Conservation (phyloP, 805 yeast species). For the Candida hungchunana region DNA sequence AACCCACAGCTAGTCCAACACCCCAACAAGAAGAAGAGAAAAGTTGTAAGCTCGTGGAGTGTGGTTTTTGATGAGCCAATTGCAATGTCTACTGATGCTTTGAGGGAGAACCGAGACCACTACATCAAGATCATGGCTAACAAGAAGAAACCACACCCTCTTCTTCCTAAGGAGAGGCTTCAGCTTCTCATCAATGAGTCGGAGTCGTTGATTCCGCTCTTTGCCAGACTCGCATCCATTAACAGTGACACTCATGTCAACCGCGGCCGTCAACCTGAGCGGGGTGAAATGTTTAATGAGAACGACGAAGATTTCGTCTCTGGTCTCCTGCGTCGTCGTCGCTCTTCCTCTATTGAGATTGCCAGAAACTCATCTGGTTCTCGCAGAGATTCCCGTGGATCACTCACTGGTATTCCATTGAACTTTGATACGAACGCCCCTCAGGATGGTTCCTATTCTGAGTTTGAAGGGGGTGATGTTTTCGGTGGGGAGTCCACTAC, state of each 20-base stretch:
- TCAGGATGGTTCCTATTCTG: slow-evolving; percentile 5
- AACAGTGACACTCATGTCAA: neutral
- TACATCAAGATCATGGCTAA: slow-evolving; percentile 18
- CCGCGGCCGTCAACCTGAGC: slow-evolving; percentile 1
- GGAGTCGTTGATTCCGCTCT: no score
- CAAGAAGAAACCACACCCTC: no score
- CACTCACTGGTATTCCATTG: slow-evolving; percentile 19
- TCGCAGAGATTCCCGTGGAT: slow-evolving; percentile 24
- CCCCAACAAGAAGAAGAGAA: slow-evolving; percentile 8
- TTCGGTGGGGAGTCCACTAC: slow-evolving; percentile 5
- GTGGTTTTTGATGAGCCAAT: slow-evolving; percentile 18
- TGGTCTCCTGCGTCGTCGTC: slow-evolving; percentile 22
- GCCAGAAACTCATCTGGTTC: slow-evolving; percentile 22
- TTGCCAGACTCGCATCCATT: neutral
- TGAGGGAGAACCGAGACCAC: slow-evolving; percentile 23
- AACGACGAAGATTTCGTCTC: slow-evolving; percentile 24
- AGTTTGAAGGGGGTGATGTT: slow-evolving; percentile 3
- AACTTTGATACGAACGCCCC: slow-evolving; percentile 7
- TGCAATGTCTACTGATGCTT: slow-evolving; percentile 20
- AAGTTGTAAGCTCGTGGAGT: no score
- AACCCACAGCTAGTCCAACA: neutral
- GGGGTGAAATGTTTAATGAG: slow-evolving; percentile 11
- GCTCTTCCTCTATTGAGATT: slow-evolving; percentile 21
- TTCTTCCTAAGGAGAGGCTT: no score
- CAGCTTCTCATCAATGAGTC: no score